Base-by-base conservation (phyloP, 371 early-diverging fungal species). In the Mortierella sp. region DNA sequence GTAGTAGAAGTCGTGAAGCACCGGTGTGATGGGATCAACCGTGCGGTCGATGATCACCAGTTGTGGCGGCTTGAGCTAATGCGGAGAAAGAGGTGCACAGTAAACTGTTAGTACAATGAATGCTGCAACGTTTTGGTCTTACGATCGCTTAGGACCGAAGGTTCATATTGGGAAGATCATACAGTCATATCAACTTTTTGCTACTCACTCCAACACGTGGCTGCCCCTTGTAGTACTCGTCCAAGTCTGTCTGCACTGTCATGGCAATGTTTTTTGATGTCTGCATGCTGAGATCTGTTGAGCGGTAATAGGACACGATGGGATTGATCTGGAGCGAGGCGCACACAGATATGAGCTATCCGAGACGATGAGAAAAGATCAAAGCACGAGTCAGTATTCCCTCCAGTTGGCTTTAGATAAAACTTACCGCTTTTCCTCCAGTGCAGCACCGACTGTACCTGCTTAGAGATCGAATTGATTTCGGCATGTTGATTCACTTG, bases 1-100 rank as follows among this genome's bases (percentile, higher is more conserved):
- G 67, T 97, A 98, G 1, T 94, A 93, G 48, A 98, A 94, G 62
- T 96, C 94, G 79, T 98, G 98, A 31, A 98, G 64, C 32, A 97
- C 80, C 5, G 99, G 97, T 5, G 95, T 84, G 55, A 87, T 81
- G 28, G 90, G 85, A 80, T 99, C 99, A 44, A 95, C 81, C 4
- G 94, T 87, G 31, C 99, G 91, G 81, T 99, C 99, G 12, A 95
- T 80, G 44, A 99, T 86, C 21, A 98, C 80, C 30, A 98, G 56
- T 23, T 85, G 79, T 15, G 85, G 83, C 28, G 85, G 87, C 86
- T 89, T 84, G 50, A 83, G 76, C 65, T 83, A 61, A 43, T n/a
- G n/a, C 49, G 23, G 41, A 15, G 6, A 49, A 48, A 30, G 30
- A n/a, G 26, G n/a, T 6, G n/a, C 54, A 59, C 11, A 23, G 9